Base-by-base conservation (phyloP, 2,329 filamentous ascomycete genomes). In the Alternaria sp. region DNA sequence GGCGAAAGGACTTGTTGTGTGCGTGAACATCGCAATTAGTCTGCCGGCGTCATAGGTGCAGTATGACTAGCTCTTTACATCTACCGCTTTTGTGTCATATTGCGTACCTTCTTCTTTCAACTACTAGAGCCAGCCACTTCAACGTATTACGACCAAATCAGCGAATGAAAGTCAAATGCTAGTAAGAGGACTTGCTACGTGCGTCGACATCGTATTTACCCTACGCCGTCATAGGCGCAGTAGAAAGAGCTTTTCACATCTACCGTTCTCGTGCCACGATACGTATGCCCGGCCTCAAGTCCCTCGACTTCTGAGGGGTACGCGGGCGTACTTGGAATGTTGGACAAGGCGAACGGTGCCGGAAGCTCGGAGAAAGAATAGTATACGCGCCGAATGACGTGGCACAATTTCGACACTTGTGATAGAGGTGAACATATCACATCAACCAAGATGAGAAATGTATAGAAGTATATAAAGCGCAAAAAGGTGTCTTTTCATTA, bases 401-500 rank as follows among this genome's bases (percentile, higher is more conserved):
- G 36, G 8, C 9, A 40, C n/a, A 9, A 17, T 40, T 40, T 40
- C n/a, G 36, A 40, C n/a, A 17, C 1, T 2, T 40, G 36, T 0
- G 36, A 40, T 17, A 40, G 0, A 40, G 0, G 3, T 40, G 9
- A 17, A 3, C 36, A 17, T 40, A 40, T 17, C 36, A 40, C 36
- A 10, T 17, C 36, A 40, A 40, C n/a, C 9, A 40, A 40, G 6
- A 6, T 17, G 1, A 40, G 9, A 40, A 9, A 3, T 17, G 36
- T 11, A 7, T 2, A 52, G 10, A 15, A 23, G 13, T 13, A 13
- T 36, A 23, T 25, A 56, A 50, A 56, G 23, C 43, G 58, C 52
- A 30, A 40, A 60, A 26, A 46, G 17, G 23, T 15, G 30, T 21
- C n/a, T 32, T 25, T 46, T 60, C 52, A 60, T 60, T 60, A 60